Conservation (phyloP, 2,329 filamentous ascomycete species). For the Byssothecium circinans region DNA sequence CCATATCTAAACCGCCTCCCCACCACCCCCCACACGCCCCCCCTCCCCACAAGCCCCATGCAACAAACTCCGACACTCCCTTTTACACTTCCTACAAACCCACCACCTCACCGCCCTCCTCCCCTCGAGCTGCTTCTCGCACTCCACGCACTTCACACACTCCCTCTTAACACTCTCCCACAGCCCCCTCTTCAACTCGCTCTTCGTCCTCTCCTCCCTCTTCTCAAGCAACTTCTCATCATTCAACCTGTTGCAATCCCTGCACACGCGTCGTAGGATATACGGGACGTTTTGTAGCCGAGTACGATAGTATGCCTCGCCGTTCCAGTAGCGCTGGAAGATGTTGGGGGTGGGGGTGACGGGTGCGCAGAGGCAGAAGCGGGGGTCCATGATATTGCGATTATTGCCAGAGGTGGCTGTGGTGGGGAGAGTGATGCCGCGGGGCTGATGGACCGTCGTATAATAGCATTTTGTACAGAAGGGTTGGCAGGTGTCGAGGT, state of each 20-base stretch:
- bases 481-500: constrained; percentile 23
- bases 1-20: no score
- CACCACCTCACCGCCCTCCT: constrained; percentile 25
- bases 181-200: constrained; percentile 14
- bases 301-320: constrained; percentile 3
- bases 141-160: constrained; percentile 31
- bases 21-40: no score
- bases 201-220: constrained; percentile 13
- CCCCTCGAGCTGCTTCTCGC: constrained; percentile 18
- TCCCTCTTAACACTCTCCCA: background rate
- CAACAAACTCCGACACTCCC: constrained; percentile 2
- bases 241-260: constrained; percentile 12
- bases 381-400: background rate
- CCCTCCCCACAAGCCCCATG: no score
- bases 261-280: constrained; percentile 13
- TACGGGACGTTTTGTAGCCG: background rate
- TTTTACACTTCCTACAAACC: constrained; percentile 23
- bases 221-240: constrained; percentile 10
- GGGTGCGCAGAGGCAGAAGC: constrained; percentile 20
- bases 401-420: background rate
- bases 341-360: no score
- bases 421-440: background rate
- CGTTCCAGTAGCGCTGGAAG: constrained; percentile 2
- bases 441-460: background rate
- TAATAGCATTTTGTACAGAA: constrained; percentile 30